Percentiles rank a stretch among this genome's conserved stretches.
Evolutionary conservation across 495 filamentous ascomycete species (phyloP).

Genomic region (Penicillium robsamsonii): DNA sequence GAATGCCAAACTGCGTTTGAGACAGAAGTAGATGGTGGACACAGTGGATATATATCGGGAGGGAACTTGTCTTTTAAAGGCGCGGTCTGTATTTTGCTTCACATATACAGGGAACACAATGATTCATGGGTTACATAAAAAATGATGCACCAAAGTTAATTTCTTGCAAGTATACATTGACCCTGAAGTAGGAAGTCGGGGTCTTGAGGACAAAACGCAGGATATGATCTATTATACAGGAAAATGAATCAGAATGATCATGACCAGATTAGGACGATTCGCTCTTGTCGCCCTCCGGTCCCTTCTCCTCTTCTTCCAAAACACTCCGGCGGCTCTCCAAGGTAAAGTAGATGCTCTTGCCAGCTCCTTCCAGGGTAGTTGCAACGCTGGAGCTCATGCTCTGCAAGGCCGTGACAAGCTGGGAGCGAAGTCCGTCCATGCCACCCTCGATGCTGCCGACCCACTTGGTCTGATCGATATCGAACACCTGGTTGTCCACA

Average conservation of each 20-base stretch:
- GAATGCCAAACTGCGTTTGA: constrained; percentile 73
- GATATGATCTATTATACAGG: constrained; percentile 42
- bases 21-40: constrained; percentile 20
- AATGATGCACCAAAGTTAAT: constrained; percentile 2
- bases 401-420: constrained; percentile 76
- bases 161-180: constrained; percentile 25
- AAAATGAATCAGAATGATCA: constrained; percentile 20
- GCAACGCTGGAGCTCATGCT: constrained; percentile 71
- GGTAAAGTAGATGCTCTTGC: constrained; percentile 78
- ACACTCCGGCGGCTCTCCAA: constrained; percentile 73
- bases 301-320: constrained; percentile 69
- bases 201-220: constrained; percentile 21
- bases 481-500: constrained; percentile 78
- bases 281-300: constrained; percentile 36
- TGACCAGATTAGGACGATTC: constrained; percentile 32
- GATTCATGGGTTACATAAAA: constrained; percentile 1
- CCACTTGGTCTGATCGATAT: constrained; percentile 75
- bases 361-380: constrained; percentile 67
- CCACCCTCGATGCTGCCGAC: constrained; percentile 82
- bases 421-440: constrained; percentile 74
- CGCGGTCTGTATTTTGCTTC: background rate
- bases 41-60: background rate
- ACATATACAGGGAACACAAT: constrained; percentile 1
- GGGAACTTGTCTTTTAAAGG: background rate
- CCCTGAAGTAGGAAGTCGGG: constrained; percentile 16